Conservation (phyloP, 106 monocot genomes). For the Chionographis japonica region DNA sequence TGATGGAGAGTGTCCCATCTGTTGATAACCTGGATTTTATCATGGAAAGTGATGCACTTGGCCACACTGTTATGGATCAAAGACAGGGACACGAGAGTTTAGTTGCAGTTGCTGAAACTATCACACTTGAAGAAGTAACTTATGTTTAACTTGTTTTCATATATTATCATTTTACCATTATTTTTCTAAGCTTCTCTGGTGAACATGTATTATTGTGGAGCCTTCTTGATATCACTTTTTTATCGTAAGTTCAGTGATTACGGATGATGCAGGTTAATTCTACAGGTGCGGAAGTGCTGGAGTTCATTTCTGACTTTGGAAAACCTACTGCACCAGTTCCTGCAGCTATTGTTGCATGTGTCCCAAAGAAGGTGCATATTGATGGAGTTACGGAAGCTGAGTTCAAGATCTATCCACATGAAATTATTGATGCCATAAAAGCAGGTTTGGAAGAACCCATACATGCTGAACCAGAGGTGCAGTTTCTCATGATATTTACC, state of each 20-base stretch:
- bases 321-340: conserved; percentile 72
- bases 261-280: conserved; percentile 65
- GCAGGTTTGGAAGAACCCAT: conserved; percentile 81
- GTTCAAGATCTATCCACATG: conserved; percentile 69
- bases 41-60: conserved; percentile 99
- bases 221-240: not conserved
- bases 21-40: conserved; percentile 96
- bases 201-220: not conserved
- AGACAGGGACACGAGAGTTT: conserved; percentile 86
- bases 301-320: conserved; percentile 92
- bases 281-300: conserved; percentile 79
- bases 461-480: conserved; percentile 91
- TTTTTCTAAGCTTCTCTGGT: not conserved
- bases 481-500: not conserved
- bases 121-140: conserved; percentile 89
- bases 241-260: not conserved
- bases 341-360: conserved; percentile 98
- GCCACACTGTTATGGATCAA: conserved; percentile 98
- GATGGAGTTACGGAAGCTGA: conserved; percentile 75
- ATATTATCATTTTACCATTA: not conserved
- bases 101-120: conserved; percentile 86
- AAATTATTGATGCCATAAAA: conserved; percentile 79
- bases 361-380: conserved; percentile 77
- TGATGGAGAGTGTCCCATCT: conserved; percentile 97
- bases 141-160: not conserved